Base-by-base conservation (phyloP, 495 filamentous ascomycete genomes). In the Trichocladium antarcticum region DNA sequence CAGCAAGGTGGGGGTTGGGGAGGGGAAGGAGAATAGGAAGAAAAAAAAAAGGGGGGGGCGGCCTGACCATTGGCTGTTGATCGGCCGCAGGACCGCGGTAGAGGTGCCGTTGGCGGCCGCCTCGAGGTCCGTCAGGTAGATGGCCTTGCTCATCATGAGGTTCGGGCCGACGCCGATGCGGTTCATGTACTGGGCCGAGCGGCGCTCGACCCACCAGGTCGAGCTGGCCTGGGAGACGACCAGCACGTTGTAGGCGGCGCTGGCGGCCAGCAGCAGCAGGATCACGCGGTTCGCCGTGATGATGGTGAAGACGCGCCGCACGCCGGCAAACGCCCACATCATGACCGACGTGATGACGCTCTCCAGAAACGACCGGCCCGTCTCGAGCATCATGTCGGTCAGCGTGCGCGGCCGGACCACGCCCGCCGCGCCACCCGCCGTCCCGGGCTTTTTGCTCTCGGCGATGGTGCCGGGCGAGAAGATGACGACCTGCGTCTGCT, bases 121-220 rank as follows among this genome's bases (percentile, higher is more conserved):
- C 45, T 90, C 82, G 22, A 98, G 71, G 62, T 96, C 90, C 52
- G 69, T 70, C 43, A 98, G 63, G 54, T 87, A 95, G 36, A 98
- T 79, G 4, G 85, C 79, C 65, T 83, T 85, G 65, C 79, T 82
- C 87, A 96, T 90, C 45, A 82, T 76, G 29, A 75, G 56, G 52
- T 90, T 82, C 15, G 87, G 85, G 14, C 76, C 74, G 7, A 97
- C 81, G 8, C 92, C 89, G 14, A 97, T 66, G 14, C 80, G 70
- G 22, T 70, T 66, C 84, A 98, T 86, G 65, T 88, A 94, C 37
- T 72, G 79, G 1, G 70, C 76, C 10, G 89, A 87, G 42, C 78
- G 82, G 37, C 86, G 76, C 67, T 97, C 92, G 34, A 75, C 74
- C 85, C 85, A 96, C 87, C 87, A 96, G 6, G 75, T 70, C 51